A percentile compares a stretch with the other conserved stretches of the same genome.
phyloP scores from a whole-genome alignment of 345 rosid genomes.

The Camelina hispida region DNA sequence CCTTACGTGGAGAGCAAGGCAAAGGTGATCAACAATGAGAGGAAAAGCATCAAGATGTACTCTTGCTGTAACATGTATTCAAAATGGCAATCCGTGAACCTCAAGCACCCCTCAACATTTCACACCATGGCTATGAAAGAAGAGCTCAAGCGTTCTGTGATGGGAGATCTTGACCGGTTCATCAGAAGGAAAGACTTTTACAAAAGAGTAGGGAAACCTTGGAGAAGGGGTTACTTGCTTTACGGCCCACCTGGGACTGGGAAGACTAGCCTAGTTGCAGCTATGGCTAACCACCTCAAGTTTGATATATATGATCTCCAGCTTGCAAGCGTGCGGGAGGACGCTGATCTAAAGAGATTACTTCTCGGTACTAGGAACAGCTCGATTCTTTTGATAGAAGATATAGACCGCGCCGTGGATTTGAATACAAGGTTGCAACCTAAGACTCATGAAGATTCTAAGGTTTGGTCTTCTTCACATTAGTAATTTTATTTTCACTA shows the following conservation, averaged over 20 bases:
- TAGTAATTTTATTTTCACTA: not conserved
- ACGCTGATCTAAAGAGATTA: conserved; percentile 49
- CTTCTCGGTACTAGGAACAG: conserved; percentile 46
- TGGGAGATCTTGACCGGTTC: conserved; percentile 59
- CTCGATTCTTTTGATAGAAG: conserved; percentile 65
- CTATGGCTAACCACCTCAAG: conserved; percentile 64
- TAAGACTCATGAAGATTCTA: conserved; percentile 2
- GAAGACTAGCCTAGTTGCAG: conserved; percentile 68
- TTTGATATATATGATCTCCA: conserved; percentile 66
- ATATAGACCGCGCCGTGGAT: conserved; percentile 57
- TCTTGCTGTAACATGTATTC: conserved; percentile 19
- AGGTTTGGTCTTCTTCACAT: conserved; percentile 29
- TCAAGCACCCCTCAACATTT: conserved; percentile 65
- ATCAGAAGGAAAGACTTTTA: conserved; percentile 54
- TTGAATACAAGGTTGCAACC: conserved; percentile 31
- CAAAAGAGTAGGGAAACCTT: conserved; percentile 61
- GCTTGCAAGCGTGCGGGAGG: conserved; percentile 46
- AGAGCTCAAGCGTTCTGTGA: conserved; percentile 44
- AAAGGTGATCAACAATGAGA: conserved; percentile 24
- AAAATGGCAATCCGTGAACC: conserved; percentile 52
- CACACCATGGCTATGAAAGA: conserved; percentile 62
- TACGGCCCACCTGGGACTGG: conserved; percentile 79
- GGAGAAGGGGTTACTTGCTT: conserved; percentile 66
- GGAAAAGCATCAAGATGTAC: conserved; percentile 51
- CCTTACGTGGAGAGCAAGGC: conserved; percentile 47